Evolutionary conservation across 2,329 filamentous ascomycete species (phyloP), one percentile per base, ranked within the genome.

Genomic region (Alternaria ventricosa): DNA sequence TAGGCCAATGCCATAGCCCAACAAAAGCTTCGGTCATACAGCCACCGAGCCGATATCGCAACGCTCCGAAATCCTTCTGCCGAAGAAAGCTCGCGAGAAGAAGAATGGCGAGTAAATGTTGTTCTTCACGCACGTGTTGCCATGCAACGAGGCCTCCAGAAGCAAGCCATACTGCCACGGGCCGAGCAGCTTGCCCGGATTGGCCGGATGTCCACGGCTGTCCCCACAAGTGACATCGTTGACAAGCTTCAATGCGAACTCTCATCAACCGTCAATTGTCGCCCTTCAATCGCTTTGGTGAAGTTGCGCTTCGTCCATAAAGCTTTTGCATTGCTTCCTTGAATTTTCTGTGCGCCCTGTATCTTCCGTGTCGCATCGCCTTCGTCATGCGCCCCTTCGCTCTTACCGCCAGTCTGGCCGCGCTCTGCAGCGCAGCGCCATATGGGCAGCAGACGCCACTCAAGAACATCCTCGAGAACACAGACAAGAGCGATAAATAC

Each of bases 391-490:
- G 64, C 50, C 68, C 60, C 33, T 56, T 69, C 43, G 55, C 65
- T 67, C 60, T 67, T 60, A 63, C 61, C 49, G 69, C 66, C 10
- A 49, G 69, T 43, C 55, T 66, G 13, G 62, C 69, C 8, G 66
- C 51, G 25, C 61, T 69, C 25, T 60, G 67, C 22, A 61, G 71
- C 49, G 71, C 75, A 50, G 72, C 74, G 13, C 75, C 81, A 46
- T 79, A 45, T 75, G 81, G 61, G 23, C 82, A 83, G 12, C 77
- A 81, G 15, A 79, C 82, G 44, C 78, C 61, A 27, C 28, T 89
- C 49, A 86, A 89, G 70, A 84, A 84, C 61, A 86, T 89, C 55
- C 75, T 89, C 55, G 80, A 82, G 58, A 84, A 87, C 68, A 87
- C 86, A 6, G 82, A 87, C 69, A 76, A 81, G 22, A 83, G 82